Evolutionary conservation across 164 flowering plant species (phyloP).

Genomic region (Dillenia turbinata): DNA sequence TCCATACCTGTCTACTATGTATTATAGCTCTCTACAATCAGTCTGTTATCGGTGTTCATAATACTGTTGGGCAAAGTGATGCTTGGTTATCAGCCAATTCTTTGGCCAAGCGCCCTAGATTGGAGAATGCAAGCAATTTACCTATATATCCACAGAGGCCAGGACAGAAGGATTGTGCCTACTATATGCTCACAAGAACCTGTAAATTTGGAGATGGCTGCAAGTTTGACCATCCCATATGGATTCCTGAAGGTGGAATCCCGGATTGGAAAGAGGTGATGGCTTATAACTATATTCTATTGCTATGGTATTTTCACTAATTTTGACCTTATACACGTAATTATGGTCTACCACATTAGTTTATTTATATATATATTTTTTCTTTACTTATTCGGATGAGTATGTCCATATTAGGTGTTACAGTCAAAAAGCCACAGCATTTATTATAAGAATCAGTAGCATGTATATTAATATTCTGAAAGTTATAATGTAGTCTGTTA

Average conservation of each 20-base stretch:
- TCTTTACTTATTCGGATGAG: too few species aligned
- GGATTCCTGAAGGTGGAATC: conserved; percentile 99
- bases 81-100: conserved; percentile 73
- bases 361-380: too few species aligned
- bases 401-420: too few species aligned
- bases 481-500: too few species aligned
- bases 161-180: conserved; percentile 97
- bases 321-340: not conserved
- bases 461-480: too few species aligned
- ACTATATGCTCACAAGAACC: conserved; percentile 99
- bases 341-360: too few species aligned
- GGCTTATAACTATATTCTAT: conserved; percentile 25
- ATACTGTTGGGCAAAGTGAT: conserved; percentile 77
- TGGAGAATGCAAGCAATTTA: conserved; percentile 73
- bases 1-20: conserved; percentile 41
- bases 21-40: conserved; percentile 84
- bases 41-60: conserved; percentile 68
- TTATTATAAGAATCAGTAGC: too few species aligned
- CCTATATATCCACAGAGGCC: conserved; percentile 96
- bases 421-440: too few species aligned
- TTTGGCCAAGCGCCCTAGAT: conserved; percentile 88
- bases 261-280: conserved; percentile 99
- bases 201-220: conserved; percentile 98
- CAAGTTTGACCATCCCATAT: conserved; percentile 99
- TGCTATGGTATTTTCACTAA: conserved; percentile 11